Evolutionary conservation across 2,329 filamentous ascomycete species (phyloP), one percentile per base, ranked within the genome.

Genomic region (Xylaria sp.): DNA sequence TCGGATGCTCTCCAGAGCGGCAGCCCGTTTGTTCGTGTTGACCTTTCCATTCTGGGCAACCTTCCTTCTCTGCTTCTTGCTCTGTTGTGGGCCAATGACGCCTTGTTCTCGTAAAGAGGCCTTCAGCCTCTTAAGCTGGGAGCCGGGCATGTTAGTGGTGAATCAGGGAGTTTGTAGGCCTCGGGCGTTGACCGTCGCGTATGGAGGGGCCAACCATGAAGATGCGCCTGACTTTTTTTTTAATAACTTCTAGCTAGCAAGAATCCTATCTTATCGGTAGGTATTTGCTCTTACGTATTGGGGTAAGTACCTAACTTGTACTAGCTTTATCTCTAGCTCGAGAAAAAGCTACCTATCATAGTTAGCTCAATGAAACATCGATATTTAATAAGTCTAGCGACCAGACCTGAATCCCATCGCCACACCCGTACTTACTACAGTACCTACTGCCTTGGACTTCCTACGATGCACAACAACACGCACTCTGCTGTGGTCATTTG

Each of bases 81-180:
- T 97, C 77, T 97, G 91, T 76, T 97, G 94, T 6, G 94, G 94
- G 1, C 94, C 93, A 49, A 94, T 90, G 60, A 99, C 90, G 63
- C 96, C 96, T 78, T 95, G 93, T 66, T 97, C 94, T 71, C 90
- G 88, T 56, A 99, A 87, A 10, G 94, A 97, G 74, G 93, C 88
- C 83, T 98, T 99, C 53, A 99, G 88, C 81, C 94, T 92, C 83
- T 98, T 99, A 67, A 99, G 87, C 84, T 99, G 97, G 13, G 97
- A 99, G 71, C 94, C 93, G 74, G 95, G 90, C 96, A 99, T 99
- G 64, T 76, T 76, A 83, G 62, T 40, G 17, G 44, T 11, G 10
- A 9, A 49, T 48, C 3, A 17, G 38, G 44, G 31, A 57, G 31
- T 44, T 49, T 28, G 44, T 42, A 44, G 13, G 26, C 46, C 4